Evolutionary conservation across 495 filamentous ascomycete genomes (phyloP), one percentile per base, ranked within the genome.

Genomic region (Penicillium lividum): DNA sequence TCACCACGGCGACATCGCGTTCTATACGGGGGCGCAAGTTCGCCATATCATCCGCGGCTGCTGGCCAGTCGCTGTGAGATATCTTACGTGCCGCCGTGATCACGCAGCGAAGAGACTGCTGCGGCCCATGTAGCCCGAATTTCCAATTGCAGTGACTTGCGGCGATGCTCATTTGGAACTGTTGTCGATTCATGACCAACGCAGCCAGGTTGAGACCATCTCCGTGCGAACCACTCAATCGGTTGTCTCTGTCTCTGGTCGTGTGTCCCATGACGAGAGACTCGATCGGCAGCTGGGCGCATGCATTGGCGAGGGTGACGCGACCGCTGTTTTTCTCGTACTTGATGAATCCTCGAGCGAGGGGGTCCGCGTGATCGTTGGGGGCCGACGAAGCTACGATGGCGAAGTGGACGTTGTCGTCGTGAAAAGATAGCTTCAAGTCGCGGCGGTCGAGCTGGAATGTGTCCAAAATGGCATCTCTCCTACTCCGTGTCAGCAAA

Each of bases 161-260:
- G 36, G 64, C 50, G 27, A 63, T 54, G 22, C 58, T 56, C 42
- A 72, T 53, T 18, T 57, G 28, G 34, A 59, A 66, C n/a, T 42
- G 48, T 6, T 64, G 18, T 29, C 62, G 60, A 44, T 55, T 53
- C 58, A 68, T 60, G 1, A 65, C 57, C 15, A 72, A 51, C 27
- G 60, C 54, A 22, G 69, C 67, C 11, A 72, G 33, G 28, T 72
- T 72, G 47, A 69, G 63, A 34, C 69, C 69, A 38, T 72, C 69
- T 11, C 69, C 65, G 38, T 69, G 61, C 18, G 31, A 54, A 13
- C 67, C 67, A 3, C 62, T 62, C 10, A 62, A 50, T 13, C 61
- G 28, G 7, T 46, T 29, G 34, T 38, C 34, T 15, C 34, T 38
- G 4, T 62, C 48, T 28, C 29, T 49, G 18, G 29, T 38, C 22